Base-by-base conservation (phyloP, 2,329 filamentous ascomycete genomes). In the Aciculosporium take region DNA sequence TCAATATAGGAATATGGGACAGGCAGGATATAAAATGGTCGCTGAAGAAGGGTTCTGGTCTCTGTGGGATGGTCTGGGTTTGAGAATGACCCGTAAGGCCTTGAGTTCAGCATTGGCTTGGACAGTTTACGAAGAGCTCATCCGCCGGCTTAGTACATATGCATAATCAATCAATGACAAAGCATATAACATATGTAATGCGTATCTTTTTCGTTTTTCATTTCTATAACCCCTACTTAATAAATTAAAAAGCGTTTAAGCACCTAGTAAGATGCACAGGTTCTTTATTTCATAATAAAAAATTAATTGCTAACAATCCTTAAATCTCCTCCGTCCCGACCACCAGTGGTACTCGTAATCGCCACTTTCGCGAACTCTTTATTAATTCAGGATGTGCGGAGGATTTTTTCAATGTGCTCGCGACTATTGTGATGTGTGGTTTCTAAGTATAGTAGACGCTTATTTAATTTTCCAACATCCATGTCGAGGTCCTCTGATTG, bases 111-210 rank as follows among this genome's bases (percentile, higher is more conserved):
- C 91, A n/a, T 69, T 96, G 50, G 89, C 89, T 7, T 98, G 91
- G 91, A 96, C 89, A 8, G 71, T 95, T 31, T 98, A 98, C 56
- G 91, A 98, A 64, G 89, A 95, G 60, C 62, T 95, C 52, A 81
- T 96, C 47, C 68, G 88, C 45, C 72, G 83, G 51, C 54, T 50
- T 13, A 37, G 25, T 17, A 18, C 23, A 23, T n/a, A n/a, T n/a
- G n/a, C n/a, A n/a, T n/a, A n/a, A n/a, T n/a, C n/a, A n/a, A n/a
- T n/a, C n/a, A n/a, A n/a, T n/a, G n/a, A n/a, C n/a, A n/a, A n/a
- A n/a, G n/a, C n/a, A n/a, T n/a, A n/a, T n/a, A n/a, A n/a, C n/a
- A n/a, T n/a, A n/a, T n/a, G n/a, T n/a, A n/a, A n/a, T n/a, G n/a
- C n/a, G n/a, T n/a, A n/a, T n/a, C n/a, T n/a, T n/a, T n/a, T n/a